phyloP scores from a whole-genome alignment of 148 eudicot genomes.

The Fagopyrum homotropicum region DNA sequence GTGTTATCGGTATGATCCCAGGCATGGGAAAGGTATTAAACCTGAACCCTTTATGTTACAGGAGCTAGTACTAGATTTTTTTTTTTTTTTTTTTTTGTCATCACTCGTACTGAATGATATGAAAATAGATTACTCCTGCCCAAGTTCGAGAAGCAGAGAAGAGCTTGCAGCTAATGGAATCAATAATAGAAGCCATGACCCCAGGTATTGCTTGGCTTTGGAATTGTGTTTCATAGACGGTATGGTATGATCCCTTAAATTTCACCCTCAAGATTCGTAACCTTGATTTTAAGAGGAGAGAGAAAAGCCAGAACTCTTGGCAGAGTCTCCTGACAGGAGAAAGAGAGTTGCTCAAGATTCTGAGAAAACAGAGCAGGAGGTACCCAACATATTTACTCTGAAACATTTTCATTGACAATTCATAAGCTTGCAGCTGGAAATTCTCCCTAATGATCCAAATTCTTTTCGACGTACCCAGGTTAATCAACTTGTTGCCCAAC shows the following conservation, averaged over 20 bases:
- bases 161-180: constrained; percentile 81
- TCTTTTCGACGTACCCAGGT: constrained; percentile 38
- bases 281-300: constrained; percentile 58
- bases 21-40: constrained; percentile 90
- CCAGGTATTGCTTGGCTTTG: constrained; percentile 44
- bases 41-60: background rate
- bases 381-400: constrained; percentile 12
- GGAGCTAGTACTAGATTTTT: background rate
- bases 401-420: background rate
- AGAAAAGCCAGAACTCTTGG: constrained; percentile 90
- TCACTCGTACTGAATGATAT: background rate
- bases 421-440: background rate
- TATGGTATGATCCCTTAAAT: background rate
- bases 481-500: constrained; percentile 91
- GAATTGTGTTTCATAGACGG: background rate
- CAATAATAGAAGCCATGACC: constrained; percentile 92
- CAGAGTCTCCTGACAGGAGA: constrained; percentile 80
- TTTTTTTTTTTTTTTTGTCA: background rate
- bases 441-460: background rate
- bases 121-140: constrained; percentile 73
- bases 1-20: constrained; percentile 97
- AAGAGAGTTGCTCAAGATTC: constrained; percentile 91
- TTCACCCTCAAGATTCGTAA: background rate
- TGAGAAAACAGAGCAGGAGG: constrained; percentile 96
- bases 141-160: constrained; percentile 99